These are phyloP conservation scores for Suillus cothurnatus DNA, from an alignment of 768 basidiomycete species.

Conservation along the genomic window DNA sequence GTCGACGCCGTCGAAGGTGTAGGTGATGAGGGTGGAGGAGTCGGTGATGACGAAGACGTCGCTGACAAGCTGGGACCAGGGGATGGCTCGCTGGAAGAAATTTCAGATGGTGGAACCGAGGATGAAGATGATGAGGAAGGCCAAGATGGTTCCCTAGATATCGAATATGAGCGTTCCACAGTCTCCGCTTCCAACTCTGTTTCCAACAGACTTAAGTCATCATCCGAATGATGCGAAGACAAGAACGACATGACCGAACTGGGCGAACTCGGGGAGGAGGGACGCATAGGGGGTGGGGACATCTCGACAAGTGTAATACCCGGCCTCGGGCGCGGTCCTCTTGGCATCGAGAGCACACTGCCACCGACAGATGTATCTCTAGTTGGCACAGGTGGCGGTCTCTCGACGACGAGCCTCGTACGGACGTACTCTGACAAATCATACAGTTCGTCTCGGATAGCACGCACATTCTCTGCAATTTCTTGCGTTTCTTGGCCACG, in stretches of 20 bases:
- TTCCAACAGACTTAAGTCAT: slow-evolving; percentile 51
- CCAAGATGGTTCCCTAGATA: slow-evolving; percentile 27
- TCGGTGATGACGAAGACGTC: slow-evolving; percentile 39
- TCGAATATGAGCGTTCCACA: slow-evolving; percentile 11
- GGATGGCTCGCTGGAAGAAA: slow-evolving; percentile 36
- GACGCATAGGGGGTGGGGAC: slow-evolving; percentile 45
- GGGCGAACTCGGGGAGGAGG: slow-evolving; percentile 42
- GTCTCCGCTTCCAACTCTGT: slow-evolving; percentile 33
- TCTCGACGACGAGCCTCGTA: slow-evolving; percentile 33
- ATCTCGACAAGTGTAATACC: slow-evolving; percentile 36
- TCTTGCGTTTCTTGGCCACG: slow-evolving; percentile 67
- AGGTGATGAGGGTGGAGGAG: slow-evolving; percentile 39
- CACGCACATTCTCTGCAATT: slow-evolving; percentile 65
- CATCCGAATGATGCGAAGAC: slow-evolving; percentile 72
- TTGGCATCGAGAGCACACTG: slow-evolving; percentile 38
- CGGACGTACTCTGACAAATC: slow-evolving; percentile 62
- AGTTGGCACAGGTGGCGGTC: slow-evolving; percentile 19
- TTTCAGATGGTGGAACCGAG: slow-evolving; percentile 34
- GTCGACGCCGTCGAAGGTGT: slow-evolving; percentile 40
- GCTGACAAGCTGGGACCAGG: slow-evolving; percentile 41
- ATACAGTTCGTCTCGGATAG: slow-evolving; percentile 68
- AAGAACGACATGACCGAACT: slow-evolving; percentile 45
- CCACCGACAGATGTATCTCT: slow-evolving; percentile 50
- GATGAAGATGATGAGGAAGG: slow-evolving; percentile 38
- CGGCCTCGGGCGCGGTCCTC: slow-evolving; percentile 26